phyloP scores from a whole-genome alignment of 306 rosid species.

The Carpinus fangiana region DNA sequence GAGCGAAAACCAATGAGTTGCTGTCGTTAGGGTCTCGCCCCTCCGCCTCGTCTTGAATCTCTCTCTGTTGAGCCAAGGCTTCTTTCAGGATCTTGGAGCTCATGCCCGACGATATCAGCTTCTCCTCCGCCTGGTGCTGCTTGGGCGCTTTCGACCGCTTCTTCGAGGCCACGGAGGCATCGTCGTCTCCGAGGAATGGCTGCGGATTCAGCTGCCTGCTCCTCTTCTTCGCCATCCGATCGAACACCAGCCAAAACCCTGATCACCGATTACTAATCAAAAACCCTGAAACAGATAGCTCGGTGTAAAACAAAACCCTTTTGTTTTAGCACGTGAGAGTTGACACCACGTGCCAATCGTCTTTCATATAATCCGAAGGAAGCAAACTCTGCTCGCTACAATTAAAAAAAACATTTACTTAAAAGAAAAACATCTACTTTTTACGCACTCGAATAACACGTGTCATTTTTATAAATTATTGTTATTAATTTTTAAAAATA shows the following conservation, averaged over 20 bases:
- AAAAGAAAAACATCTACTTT: no score
- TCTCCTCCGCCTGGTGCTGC: slow-evolving; percentile 60
- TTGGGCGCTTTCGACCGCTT: slow-evolving; percentile 55
- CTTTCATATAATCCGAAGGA: no score
- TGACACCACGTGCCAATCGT: no score
- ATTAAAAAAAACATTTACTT: no score
- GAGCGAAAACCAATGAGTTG: slow-evolving; percentile 22
- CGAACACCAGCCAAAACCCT: slow-evolving; percentile 4
- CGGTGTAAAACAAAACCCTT: no score
- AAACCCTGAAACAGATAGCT: not conserved
- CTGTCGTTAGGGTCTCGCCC: slow-evolving; percentile 27
- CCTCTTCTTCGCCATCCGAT: slow-evolving; percentile 70
- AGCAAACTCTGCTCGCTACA: no score
- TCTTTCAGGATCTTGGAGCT: slow-evolving; percentile 78
- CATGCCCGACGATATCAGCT: slow-evolving; percentile 52
- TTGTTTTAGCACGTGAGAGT: no score
- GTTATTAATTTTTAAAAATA: no score
- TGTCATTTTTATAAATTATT: no score
- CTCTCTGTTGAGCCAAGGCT: slow-evolving; percentile 74
- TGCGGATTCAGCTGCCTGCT: slow-evolving; percentile 75
- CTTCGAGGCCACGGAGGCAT: slow-evolving; percentile 44
- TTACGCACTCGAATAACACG: no score
- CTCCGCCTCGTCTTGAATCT: slow-evolving; percentile 46
- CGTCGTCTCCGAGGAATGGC: slow-evolving; percentile 57
- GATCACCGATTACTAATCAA: not conserved